Evolutionary conservation across 2,329 filamentous ascomycete genomes (phyloP).

Genomic region (Trichoderma sp.): DNA sequence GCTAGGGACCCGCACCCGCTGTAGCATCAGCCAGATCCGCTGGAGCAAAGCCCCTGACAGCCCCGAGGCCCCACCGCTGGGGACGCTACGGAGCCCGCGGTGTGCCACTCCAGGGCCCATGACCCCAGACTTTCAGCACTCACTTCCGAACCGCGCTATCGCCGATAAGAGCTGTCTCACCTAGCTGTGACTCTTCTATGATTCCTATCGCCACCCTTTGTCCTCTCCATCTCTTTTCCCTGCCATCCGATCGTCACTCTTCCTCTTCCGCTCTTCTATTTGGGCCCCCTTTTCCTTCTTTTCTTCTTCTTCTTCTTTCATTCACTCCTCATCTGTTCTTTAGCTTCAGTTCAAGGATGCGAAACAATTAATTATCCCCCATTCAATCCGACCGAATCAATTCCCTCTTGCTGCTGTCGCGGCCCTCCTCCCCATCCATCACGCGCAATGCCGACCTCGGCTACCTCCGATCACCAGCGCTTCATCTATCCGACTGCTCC

Average conservation of each 20-base stretch:
- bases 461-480: conserved; percentile 9
- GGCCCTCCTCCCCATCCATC: neutral
- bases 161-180: conserved; percentile 11
- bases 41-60: neutral
- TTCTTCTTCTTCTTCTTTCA: neutral
- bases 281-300: neutral
- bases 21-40: neutral
- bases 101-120: neutral
- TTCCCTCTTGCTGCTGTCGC: neutral
- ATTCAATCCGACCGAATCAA: neutral
- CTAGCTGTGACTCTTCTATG: neutral
- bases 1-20: neutral
- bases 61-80: neutral
- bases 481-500: conserved; percentile 15
- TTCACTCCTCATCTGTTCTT: neutral
- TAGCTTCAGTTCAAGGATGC: neutral
- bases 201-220: neutral
- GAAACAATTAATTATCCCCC: neutral
- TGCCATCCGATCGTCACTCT: neutral
- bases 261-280: neutral
- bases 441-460: conserved; percentile 17
- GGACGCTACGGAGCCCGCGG: conserved; percentile 2
- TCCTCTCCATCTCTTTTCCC: neutral
- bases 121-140: conserved; percentile 1
- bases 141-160: conserved; percentile 2